phyloP scores from a whole-genome alignment of 2,329 filamentous ascomycete species.

The Ciborinia camelliae region DNA sequence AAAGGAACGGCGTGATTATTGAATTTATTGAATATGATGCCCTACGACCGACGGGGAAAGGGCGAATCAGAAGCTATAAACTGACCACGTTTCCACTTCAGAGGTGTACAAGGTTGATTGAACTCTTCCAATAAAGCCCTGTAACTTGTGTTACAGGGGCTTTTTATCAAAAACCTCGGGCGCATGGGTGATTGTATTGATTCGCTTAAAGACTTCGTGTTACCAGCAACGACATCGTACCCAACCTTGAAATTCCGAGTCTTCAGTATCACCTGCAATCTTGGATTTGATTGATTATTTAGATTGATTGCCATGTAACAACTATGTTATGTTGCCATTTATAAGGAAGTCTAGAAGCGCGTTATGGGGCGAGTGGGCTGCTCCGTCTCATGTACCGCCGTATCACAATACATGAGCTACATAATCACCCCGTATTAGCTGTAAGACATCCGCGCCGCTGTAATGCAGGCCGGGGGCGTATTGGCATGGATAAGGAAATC shows the following conservation, averaged over 20 bases:
- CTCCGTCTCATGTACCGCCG: background rate
- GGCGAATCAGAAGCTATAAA: background rate
- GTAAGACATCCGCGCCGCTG: background rate
- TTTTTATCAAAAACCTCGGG: background rate
- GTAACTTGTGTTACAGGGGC: background rate
- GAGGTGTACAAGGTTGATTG: background rate
- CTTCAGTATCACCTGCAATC: too few relatives aligned
- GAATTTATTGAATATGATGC: background rate
- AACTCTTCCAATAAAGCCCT: background rate
- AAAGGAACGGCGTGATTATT: background rate
- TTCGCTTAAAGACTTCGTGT: slow-evolving; percentile 1
- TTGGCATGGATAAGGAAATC: background rate
- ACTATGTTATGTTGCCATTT: background rate
- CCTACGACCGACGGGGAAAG: background rate
- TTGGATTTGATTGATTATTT: background rate
- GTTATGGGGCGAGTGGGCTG: background rate
- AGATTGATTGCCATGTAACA: background rate
- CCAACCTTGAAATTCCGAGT: background rate
- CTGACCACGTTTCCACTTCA: slow-evolving; percentile 9
- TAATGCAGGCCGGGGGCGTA: background rate
- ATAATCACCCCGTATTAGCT: background rate
- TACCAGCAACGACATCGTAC: background rate
- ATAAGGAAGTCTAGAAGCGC: background rate
- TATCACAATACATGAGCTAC: background rate
- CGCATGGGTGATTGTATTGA: slow-evolving; percentile 9